A percentile compares a stretch with the other conserved stretches of the same genome.
Evolutionary conservation across 768 basidiomycete species (phyloP).

Genomic region (Suillus placidus): DNA sequence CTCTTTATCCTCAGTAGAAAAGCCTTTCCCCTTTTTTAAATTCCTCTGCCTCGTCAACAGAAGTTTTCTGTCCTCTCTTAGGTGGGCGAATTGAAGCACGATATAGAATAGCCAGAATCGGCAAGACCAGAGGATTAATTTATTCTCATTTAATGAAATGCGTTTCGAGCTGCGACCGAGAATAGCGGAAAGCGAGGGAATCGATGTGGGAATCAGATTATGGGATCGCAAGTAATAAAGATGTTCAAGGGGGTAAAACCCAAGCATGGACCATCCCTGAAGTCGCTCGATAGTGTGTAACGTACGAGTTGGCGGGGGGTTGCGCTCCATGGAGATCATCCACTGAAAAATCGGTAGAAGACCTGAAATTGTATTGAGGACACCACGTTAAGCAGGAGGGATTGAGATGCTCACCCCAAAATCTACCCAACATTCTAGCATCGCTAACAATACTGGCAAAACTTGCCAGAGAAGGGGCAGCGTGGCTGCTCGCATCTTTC

Average conservation of each 20-base stretch:
- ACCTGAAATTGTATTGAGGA: conserved; percentile 42
- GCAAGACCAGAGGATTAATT: conserved; percentile 68
- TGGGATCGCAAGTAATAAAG: conserved; percentile 67
- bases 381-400: background rate
- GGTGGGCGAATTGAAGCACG: conserved; percentile 72
- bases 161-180: conserved; percentile 44
- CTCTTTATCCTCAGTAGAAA: conserved; percentile 52
- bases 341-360: conserved; percentile 80
- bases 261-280: conserved; percentile 74
- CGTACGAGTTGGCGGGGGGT: conserved; percentile 66
- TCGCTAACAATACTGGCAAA: conserved; percentile 61
- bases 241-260: conserved; percentile 80
- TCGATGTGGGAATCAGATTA: conserved; percentile 57
- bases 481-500: conserved; percentile 52
- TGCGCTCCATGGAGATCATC: conserved; percentile 76
- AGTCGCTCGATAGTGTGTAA: conserved; percentile 78
- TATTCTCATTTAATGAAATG: conserved; percentile 47
- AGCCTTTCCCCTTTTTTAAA: conserved; percentile 59
- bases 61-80: conserved; percentile 67
- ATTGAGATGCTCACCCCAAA: conserved; percentile 65
- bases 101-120: conserved; percentile 85
- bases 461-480: conserved; percentile 55
- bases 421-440: conserved; percentile 72
- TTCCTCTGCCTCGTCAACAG: conserved; percentile 56
- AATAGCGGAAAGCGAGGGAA: conserved; percentile 49